Evolutionary conservation across 805 yeast species (phyloP).

Genomic region (Candida ipomoeae): DNA sequence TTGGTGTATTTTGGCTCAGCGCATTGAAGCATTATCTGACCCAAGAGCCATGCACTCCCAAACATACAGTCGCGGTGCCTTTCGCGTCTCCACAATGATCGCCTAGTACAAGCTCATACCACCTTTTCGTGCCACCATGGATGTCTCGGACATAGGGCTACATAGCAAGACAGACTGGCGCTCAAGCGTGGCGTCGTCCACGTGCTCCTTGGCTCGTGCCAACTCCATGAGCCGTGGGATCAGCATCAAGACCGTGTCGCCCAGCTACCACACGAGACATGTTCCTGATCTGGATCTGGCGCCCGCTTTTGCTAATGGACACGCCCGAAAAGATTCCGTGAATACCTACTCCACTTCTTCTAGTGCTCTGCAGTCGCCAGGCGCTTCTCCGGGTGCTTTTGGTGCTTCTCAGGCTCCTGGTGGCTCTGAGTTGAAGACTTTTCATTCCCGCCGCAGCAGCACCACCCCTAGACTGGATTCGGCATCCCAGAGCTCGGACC

Average conservation of each 20-base stretch:
- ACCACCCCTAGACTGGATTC: neutral
- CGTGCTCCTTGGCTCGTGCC: neutral
- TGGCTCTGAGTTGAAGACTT: constrained; percentile 1
- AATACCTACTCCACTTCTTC: neutral
- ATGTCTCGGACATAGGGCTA: neutral
- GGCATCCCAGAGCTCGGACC: neutral
- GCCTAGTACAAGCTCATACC: constrained; percentile 3
- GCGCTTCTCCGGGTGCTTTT: neutral
- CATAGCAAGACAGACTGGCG: neutral
- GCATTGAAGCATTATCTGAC: too few relatives aligned
- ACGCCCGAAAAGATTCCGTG: neutral
- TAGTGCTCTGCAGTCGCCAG: neutral
- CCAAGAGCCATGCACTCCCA: neutral
- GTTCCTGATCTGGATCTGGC: neutral
- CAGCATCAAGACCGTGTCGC: constrained; percentile 23
- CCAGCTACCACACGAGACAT: neutral
- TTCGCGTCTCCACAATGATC: constrained; percentile 4
- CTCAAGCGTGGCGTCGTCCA: neutral
- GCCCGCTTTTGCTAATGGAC: neutral
- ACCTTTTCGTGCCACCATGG: neutral
- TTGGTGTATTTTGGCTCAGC: too few relatives aligned
- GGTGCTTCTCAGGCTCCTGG: neutral
- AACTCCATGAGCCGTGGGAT: constrained; percentile 28
- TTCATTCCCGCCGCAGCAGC: constrained; percentile 5
- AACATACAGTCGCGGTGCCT: constrained; percentile 1